Evolutionary conservation across 441 rosid species (phyloP), one percentile per base, ranked within the genome.

Genomic region (Flueggea neowawraea): DNA sequence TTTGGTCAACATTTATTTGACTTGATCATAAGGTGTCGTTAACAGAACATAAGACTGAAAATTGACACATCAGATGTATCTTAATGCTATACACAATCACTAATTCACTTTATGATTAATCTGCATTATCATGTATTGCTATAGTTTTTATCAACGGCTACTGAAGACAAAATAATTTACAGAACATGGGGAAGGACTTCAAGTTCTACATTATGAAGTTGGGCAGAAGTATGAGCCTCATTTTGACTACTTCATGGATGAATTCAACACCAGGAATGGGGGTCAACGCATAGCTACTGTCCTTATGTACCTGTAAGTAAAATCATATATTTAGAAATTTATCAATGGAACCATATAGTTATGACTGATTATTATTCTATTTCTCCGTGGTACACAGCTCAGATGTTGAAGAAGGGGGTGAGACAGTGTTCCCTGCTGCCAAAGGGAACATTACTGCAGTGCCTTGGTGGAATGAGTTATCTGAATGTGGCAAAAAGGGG

Each of bases 351-450:
- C 9, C 41, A 36, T 36, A 1, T 5, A 36, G 41, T 36, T 36
- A 3, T 36, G 41, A 36, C 7, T 36, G 9, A 36, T 36, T 36
- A 36, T 36, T 47, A 31, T 41, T 16, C 31, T 54, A 4, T n/a
- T 44, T 10, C 15, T 12, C 16, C 32, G 6, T 36, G 16, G 7
- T 17, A 14, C 72, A 61, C 85, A 95, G 97, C 64, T 95, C 97
- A 31, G 97, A 95, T 78, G 97, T 89, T 73, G 97, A 91, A 79
- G 97, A 95, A 82, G 99, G 97, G 17, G 99, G 99, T 44, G 99
- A 95, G 73, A 95, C 97, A 0, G 85, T 91, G 65, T 95, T 95
- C 74, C 96, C 97, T 58, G 62, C 73, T 54, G 94, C 95, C 62
- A 80, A 69, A 63, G 81, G 79, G 75, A 91, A 87, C 74, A 41